Conservation (phyloP, 2,329 filamentous ascomycete species). For the Fusarium hainanense region DNA sequence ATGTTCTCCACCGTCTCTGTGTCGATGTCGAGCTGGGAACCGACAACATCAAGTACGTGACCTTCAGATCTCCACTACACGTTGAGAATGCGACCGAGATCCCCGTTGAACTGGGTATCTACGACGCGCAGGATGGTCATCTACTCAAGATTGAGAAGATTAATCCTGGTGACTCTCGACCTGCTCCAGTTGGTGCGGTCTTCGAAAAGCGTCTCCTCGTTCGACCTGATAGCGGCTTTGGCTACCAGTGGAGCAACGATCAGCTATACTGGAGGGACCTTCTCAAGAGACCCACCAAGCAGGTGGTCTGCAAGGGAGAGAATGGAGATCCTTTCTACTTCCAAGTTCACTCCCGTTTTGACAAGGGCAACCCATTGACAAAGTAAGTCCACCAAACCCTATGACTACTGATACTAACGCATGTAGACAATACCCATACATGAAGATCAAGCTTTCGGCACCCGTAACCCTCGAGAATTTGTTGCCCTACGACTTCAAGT, state of each 20-base stretch:
- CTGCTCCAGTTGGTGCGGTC: slow-evolving; percentile 90
- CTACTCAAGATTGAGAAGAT: slow-evolving; percentile 98
- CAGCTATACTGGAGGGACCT: slow-evolving; percentile 93
- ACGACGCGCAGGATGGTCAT: slow-evolving; percentile 86
- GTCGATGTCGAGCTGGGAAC: slow-evolving; percentile 91
- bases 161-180: slow-evolving; percentile 86
- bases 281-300: slow-evolving; percentile 83
- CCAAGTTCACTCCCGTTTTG: slow-evolving; percentile 88
- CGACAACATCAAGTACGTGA: slow-evolving; percentile 99
- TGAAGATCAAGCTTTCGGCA: slow-evolving; percentile 91
- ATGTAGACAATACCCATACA: slow-evolving; percentile 86
- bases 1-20: slow-evolving; percentile 86
- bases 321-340: slow-evolving; percentile 94
- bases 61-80: slow-evolving; percentile 87
- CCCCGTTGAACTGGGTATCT: slow-evolving; percentile 91
- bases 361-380: slow-evolving; percentile 84
- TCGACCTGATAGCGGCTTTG: slow-evolving; percentile 93
- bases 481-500: slow-evolving; percentile 98
- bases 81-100: slow-evolving; percentile 98
- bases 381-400: slow-evolving; percentile 58
- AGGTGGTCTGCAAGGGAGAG: slow-evolving; percentile 89
- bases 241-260: slow-evolving; percentile 94
- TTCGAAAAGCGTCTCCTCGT: slow-evolving; percentile 90
- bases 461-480: slow-evolving; percentile 95
- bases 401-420: slow-evolving; percentile 20